phyloP scores from a whole-genome alignment of 1,139 yeast genomes.

The Geotrichum macrosporum region DNA sequence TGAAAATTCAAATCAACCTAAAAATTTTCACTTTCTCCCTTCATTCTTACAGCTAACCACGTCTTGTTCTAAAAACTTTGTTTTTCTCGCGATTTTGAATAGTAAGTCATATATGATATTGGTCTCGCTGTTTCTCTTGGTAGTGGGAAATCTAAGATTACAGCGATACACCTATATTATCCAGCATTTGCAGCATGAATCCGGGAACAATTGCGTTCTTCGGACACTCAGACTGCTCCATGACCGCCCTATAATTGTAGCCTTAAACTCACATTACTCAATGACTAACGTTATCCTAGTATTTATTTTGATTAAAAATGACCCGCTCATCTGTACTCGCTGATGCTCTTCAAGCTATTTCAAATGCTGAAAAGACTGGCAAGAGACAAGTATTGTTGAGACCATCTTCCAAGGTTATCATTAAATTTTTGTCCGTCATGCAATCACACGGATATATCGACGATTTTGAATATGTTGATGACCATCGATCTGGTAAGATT shows the following conservation, averaged over 20 bases:
- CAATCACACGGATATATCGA: conserved; percentile 99
- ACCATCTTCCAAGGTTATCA: conserved; percentile 98
- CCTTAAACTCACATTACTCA: not conserved
- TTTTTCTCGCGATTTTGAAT: not conserved
- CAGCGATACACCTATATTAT: conserved; percentile 20
- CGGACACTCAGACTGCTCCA: conserved; percentile 19
- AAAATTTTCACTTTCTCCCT: too few relatives aligned
- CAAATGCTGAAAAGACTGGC: conserved; percentile 99
- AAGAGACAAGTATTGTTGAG: conserved; percentile 98
- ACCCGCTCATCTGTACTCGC: conserved; percentile 99
- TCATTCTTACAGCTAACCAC: not conserved
- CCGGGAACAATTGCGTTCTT: conserved; percentile 8
- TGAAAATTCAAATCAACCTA: too few relatives aligned
- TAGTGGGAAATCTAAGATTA: not conserved
- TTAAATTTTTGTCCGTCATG: conserved; percentile 95
- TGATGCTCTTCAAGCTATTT: conserved; percentile 96
- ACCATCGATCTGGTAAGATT: conserved; percentile 98
- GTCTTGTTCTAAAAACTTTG: not conserved
- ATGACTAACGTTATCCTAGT: conserved; percentile 20
- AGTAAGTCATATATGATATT: conserved; percentile 20
- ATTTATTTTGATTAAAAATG: conserved; percentile 48
- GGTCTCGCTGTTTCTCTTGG: conserved; percentile 16
- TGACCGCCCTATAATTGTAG: conserved; percentile 1
- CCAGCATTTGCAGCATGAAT: conserved; percentile 20
- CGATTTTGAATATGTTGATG: conserved; percentile 97